Percentiles rank a stretch among this genome's conserved stretches.
These are phyloP conservation scores for Aquilaria malaccensis DNA, from an alignment of 345 rosid species.

Conservation along the genomic window DNA sequence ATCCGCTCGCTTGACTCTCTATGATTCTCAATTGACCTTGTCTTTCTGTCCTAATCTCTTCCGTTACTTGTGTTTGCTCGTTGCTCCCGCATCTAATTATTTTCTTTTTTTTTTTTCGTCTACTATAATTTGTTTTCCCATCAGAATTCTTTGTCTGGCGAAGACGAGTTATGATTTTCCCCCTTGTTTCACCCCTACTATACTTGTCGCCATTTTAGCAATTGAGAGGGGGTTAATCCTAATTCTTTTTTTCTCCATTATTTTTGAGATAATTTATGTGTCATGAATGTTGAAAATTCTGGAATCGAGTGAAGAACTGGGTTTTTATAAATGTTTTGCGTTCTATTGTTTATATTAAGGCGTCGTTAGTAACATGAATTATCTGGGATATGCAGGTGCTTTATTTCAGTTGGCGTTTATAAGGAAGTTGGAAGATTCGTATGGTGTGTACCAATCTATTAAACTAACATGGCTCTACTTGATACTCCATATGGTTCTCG, in stretches of 20 bases:
- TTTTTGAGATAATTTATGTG: too few species aligned
- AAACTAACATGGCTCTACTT: background rate
- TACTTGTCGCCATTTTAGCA: too few species aligned
- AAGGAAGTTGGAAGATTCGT: constrained; percentile 60
- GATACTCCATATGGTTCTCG: too few species aligned
- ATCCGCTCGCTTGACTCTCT: too few species aligned
- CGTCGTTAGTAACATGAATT: constrained; percentile 5
- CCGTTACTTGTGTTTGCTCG: background rate
- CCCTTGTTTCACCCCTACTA: too few species aligned
- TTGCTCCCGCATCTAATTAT: background rate
- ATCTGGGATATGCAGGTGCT: constrained; percentile 55
- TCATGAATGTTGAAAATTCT: too few species aligned
- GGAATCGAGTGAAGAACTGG: too few species aligned
- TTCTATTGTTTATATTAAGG: background rate
- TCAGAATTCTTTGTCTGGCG: background rate
- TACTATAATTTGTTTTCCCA: constrained; percentile 1
- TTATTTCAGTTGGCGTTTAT: constrained; percentile 81
- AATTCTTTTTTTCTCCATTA: too few species aligned
- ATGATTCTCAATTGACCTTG: background rate
- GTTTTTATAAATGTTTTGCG: too few species aligned
- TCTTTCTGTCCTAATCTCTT: background rate
- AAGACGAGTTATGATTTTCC: too few species aligned
- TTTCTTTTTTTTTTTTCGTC: too few species aligned
- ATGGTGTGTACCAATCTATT: constrained; percentile 35
- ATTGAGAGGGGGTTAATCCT: too few species aligned